Evolutionary conservation across 805 yeast genomes (phyloP).

Genomic region (Starmerella davenportii): DNA sequence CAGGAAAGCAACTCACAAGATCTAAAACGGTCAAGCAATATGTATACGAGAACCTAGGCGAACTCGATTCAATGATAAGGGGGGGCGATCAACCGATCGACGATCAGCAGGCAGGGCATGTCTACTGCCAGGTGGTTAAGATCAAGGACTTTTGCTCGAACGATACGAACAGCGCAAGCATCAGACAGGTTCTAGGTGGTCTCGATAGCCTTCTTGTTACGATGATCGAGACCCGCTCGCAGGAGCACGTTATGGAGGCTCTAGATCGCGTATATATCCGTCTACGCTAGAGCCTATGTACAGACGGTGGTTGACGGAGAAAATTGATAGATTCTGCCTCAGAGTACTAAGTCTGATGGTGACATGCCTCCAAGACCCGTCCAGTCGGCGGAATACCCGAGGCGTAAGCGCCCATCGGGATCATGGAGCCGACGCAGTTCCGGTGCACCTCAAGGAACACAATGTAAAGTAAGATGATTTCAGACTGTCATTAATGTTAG

Average conservation of each 20-base stretch:
- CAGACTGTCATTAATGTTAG: too few species aligned
- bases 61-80: conserved; percentile 12
- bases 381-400: too few species aligned
- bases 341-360: too few species aligned
- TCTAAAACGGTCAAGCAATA: neutral
- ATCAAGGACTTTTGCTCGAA: conserved; percentile 1
- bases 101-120: conserved; percentile 10
- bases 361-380: too few species aligned
- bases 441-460: too few species aligned
- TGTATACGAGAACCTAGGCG: neutral
- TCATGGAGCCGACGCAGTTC: too few species aligned
- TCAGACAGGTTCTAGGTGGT: conserved; percentile 4
- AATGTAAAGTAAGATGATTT: too few species aligned
- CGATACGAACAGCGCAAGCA: neutral
- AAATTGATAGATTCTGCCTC: too few species aligned
- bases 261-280: conserved; percentile 11
- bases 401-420: too few species aligned
- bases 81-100: conserved; percentile 1
- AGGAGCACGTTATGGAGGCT: conserved; percentile 2
- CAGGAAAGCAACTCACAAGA: neutral
- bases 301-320: too few species aligned
- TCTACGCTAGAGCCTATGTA: neutral
- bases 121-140: conserved; percentile 10
- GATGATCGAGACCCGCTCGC: conserved; percentile 4
- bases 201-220: conserved; percentile 4